Conservation (phyloP, 331 rosid species). For the Quercus lobata region DNA sequence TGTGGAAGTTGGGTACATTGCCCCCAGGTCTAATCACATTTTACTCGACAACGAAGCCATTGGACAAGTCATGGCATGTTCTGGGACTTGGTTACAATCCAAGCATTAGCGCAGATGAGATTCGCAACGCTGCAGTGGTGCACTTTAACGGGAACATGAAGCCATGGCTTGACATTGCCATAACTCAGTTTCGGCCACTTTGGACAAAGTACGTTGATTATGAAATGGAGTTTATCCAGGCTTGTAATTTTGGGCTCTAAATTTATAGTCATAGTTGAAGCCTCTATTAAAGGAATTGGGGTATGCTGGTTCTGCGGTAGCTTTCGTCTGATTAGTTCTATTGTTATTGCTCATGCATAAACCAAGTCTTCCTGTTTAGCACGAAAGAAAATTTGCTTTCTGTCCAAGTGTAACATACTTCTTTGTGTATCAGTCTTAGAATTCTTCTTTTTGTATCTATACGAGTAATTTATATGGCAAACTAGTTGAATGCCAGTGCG, state of each 20-base stretch:
- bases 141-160: constrained; percentile 91
- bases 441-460: constrained; percentile 30
- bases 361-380: constrained; percentile 21
- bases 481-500: background rate
- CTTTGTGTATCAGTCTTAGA: constrained; percentile 30
- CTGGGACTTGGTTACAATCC: constrained; percentile 96
- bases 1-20: constrained; percentile 91
- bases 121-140: constrained; percentile 86
- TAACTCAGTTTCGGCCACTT: constrained; percentile 75
- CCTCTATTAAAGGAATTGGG: constrained; percentile 22
- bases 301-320: constrained; percentile 21
- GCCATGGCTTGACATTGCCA: constrained; percentile 35
- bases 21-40: constrained; percentile 93
- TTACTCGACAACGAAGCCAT: constrained; percentile 86
- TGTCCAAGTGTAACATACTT: constrained; percentile 53
- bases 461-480: constrained; percentile 13
- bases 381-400: constrained; percentile 33
- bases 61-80: constrained; percentile 97
- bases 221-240: constrained; percentile 73
- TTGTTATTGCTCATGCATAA: constrained; percentile 25
- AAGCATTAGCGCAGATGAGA: constrained; percentile 85
- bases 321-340: constrained; percentile 12
- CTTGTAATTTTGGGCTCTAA: constrained; percentile 81
- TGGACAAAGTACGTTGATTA: constrained; percentile 89
- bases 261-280: constrained; percentile 3